Evolutionary conservation across 305 asterid genomes (phyloP), one percentile per base, ranked within the genome.

Genomic region (Fraxinus albicans): DNA sequence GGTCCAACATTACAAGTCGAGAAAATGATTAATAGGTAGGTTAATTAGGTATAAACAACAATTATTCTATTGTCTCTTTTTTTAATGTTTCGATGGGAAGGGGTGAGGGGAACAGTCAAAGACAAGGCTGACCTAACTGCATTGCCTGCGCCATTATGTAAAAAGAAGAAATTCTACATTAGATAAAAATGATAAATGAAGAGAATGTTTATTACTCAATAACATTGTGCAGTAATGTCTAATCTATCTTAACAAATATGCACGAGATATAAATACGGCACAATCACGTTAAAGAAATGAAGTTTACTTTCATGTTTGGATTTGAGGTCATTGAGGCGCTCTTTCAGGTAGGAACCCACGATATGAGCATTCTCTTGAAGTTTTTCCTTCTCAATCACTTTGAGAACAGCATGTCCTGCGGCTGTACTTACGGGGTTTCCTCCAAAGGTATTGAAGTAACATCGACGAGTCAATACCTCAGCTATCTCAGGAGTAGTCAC

Each of bases 381-480:
- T 12, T 89, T 92, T 86, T 90, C 95, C 75, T 78, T 88, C 81
- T 92, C 91, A 19, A 92, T 90, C 85, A 92, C 97, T 74, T 79
- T 33, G 21, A 92, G 97, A 44, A 92, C 97, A 2, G 97, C 97
- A 17, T 84, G 90, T 25, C 98, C 97, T 21, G 98, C 93, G 0
- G 95, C 90, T 0, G 93, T 89, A 75, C 95, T 88, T 34, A 94
- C 95, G 1, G 98, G 98, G 80, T 93, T 93, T 42, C 98, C 97
- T 73, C 98, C 98, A 21, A 94, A 94, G 2, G 95, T 92, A 85
- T 94, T 94, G 90, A 92, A 92, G 89, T 94, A 92, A 85, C 89
- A 87, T 25, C 95, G 86, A 8, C 83, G 89, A 8, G 90, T 90
- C 87, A 93, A 84, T 19, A 93, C 94, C 88, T 91, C 89, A 0